These are phyloP conservation scores for Trichosporon asahii DNA, from an alignment of 1,284 basidiomycete genomes.

Conservation along the genomic window DNA sequence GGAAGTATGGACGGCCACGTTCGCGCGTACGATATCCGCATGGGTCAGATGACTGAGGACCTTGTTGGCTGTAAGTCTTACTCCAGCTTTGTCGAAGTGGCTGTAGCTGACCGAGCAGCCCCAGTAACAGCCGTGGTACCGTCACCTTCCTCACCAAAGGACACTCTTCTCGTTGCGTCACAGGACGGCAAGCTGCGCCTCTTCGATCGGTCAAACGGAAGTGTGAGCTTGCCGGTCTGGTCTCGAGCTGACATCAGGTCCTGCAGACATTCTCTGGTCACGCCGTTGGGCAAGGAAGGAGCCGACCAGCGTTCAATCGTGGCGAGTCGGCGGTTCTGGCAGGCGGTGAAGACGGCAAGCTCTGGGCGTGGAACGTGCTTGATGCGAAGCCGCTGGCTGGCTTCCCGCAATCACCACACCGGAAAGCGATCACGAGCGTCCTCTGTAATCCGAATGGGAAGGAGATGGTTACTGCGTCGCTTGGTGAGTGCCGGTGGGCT, in stretches of 20 bases:
- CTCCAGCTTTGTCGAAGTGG: background rate
- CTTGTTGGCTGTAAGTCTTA: conserved; percentile 75
- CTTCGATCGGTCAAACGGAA: conserved; percentile 79
- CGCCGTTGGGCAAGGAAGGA: conserved; percentile 60
- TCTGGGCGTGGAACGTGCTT: conserved; percentile 91
- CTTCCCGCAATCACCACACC: conserved; percentile 68
- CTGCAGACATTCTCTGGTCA: conserved; percentile 84
- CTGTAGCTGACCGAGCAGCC: conserved; percentile 48
- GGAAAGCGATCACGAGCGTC: conserved; percentile 62
- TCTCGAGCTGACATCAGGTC: conserved; percentile 40
- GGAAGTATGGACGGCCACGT: conserved; percentile 89
- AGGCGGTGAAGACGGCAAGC: conserved; percentile 81
- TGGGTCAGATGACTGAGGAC: conserved; percentile 82
- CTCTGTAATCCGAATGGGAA: conserved; percentile 60
- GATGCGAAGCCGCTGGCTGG: conserved; percentile 66
- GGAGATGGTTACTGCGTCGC: conserved; percentile 81
- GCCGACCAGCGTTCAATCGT: conserved; percentile 75
- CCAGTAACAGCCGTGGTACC: conserved; percentile 79
- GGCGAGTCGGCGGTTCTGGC: conserved; percentile 76
- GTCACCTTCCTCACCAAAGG: conserved; percentile 59
- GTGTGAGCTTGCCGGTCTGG: conserved; percentile 39
- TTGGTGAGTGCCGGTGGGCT: conserved; percentile 52
- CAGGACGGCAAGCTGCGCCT: conserved; percentile 80
- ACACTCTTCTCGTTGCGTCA: conserved; percentile 71
- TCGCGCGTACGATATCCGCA: conserved; percentile 87